These are phyloP conservation scores for Hymenoscyphus infarciens DNA, from an alignment of 2,329 filamentous ascomycete genomes.

Conservation along the genomic window DNA sequence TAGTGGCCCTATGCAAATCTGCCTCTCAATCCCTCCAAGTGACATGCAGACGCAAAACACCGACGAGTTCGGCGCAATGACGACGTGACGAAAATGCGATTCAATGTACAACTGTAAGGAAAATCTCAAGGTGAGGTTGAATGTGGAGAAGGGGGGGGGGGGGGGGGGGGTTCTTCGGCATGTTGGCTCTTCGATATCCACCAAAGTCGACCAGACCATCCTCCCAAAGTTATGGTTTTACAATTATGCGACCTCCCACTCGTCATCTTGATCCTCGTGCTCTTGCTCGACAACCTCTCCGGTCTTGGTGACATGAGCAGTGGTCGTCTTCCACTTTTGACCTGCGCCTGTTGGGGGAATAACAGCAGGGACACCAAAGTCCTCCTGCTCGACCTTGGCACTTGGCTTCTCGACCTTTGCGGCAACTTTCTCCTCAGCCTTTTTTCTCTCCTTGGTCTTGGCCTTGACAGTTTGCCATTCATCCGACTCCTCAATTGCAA, in stretches of 20 bases:
- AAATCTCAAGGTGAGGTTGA: slow-evolving; percentile 8
- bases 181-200: neutral
- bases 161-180: neutral
- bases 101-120: slow-evolving; percentile 24
- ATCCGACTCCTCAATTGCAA: slow-evolving; percentile 49
- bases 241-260: slow-evolving; percentile 34
- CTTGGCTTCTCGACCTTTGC: slow-evolving; percentile 24
- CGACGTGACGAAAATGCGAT: slow-evolving; percentile 13
- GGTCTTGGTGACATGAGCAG: slow-evolving; percentile 21
- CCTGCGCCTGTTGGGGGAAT: slow-evolving; percentile 24
- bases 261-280: slow-evolving; percentile 28
- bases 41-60: slow-evolving; percentile 22
- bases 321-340: slow-evolving; percentile 25
- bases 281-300: slow-evolving; percentile 25
- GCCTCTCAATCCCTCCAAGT: slow-evolving; percentile 20
- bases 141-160: neutral
- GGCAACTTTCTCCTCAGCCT: slow-evolving; percentile 35
- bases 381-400: slow-evolving; percentile 20
- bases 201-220: neutral
- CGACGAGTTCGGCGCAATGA: slow-evolving; percentile 13
- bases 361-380: slow-evolving; percentile 22
- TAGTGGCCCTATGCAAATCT: slow-evolving; percentile 23
- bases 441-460: slow-evolving; percentile 20
- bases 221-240: neutral
- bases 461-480: slow-evolving; percentile 57